A percentile compares a stretch with the other conserved stretches of the same genome.
Conservation (phyloP, 208 protist species). For the Acanthamoeba sp. region DNA sequence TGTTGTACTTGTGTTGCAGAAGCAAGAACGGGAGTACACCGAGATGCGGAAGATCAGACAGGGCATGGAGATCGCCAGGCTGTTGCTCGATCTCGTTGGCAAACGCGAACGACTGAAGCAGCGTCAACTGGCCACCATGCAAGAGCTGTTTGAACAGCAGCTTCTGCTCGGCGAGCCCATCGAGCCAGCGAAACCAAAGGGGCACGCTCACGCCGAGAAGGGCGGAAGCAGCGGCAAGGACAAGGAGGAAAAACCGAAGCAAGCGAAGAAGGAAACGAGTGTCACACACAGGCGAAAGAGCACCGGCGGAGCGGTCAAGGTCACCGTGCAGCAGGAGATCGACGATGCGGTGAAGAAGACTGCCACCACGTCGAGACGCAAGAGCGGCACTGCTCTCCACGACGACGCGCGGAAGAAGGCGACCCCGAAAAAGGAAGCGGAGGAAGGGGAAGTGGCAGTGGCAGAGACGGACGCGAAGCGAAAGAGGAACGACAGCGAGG, state of each 20-base stretch:
- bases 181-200: not conserved
- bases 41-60: conserved; percentile 65
- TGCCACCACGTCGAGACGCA: conserved; percentile 17
- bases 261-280: not conserved
- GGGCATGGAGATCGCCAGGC: conserved; percentile 51
- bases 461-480: not conserved
- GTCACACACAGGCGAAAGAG: not conserved
- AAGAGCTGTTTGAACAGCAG: conserved; percentile 54
- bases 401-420: not conserved
- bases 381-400: not conserved
- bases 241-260: not conserved
- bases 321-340: conserved; percentile 28
- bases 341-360: conserved; percentile 17
- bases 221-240: not conserved
- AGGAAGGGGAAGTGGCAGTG: not conserved
- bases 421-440: not conserved
- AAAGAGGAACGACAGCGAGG: not conserved
- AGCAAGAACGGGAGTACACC: conserved; percentile 60
- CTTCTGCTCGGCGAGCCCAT: not conserved
- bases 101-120: conserved; percentile 61
- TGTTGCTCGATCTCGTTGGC: conserved; percentile 59
- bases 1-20: not conserved
- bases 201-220: not conserved
- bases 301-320: conserved; percentile 11
- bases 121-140: not conserved